Evolutionary conservation across 495 filamentous ascomycete genomes (phyloP).

Genomic region (Opeltia flavorubescens): DNA sequence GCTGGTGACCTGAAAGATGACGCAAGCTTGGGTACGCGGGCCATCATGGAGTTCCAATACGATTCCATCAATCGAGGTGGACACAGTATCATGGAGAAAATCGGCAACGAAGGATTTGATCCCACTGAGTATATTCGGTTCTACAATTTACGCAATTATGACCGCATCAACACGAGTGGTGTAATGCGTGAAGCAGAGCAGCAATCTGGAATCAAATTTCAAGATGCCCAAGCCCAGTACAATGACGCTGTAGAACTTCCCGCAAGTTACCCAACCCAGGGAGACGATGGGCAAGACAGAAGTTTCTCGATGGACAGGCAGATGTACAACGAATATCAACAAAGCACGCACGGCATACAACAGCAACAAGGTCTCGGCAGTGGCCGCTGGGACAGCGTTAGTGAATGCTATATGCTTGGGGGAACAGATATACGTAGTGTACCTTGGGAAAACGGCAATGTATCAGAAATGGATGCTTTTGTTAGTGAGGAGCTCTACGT

Average conservation of each 20-base stretch:
- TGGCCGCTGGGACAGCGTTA: constrained; percentile 60
- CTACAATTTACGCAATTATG: constrained; percentile 90
- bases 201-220: constrained; percentile 58
- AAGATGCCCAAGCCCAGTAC: constrained; percentile 50
- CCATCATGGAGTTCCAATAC: constrained; percentile 96
- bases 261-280: constrained; percentile 1
- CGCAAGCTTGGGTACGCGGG: constrained; percentile 67
- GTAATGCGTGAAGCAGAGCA: constrained; percentile 51
- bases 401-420: constrained; percentile 71
- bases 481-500: constrained; percentile 91
- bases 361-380: constrained; percentile 15
- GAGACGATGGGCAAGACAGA: background rate
- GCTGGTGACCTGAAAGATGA: constrained; percentile 76
- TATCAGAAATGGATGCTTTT: constrained; percentile 74
- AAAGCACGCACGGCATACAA: constrained; percentile 37
- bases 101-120: constrained; percentile 57
- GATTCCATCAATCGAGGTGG: constrained; percentile 80
- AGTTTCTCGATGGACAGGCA: background rate
- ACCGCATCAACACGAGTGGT: constrained; percentile 65
- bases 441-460: constrained; percentile 58
- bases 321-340: constrained; percentile 49
- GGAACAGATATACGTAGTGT: constrained; percentile 62
- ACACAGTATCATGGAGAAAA: constrained; percentile 68
- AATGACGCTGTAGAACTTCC: constrained; percentile 33
- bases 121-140: constrained; percentile 77